phyloP scores from a whole-genome alignment of 176 grass and related monocot genomes.

The Carex kokanica region DNA sequence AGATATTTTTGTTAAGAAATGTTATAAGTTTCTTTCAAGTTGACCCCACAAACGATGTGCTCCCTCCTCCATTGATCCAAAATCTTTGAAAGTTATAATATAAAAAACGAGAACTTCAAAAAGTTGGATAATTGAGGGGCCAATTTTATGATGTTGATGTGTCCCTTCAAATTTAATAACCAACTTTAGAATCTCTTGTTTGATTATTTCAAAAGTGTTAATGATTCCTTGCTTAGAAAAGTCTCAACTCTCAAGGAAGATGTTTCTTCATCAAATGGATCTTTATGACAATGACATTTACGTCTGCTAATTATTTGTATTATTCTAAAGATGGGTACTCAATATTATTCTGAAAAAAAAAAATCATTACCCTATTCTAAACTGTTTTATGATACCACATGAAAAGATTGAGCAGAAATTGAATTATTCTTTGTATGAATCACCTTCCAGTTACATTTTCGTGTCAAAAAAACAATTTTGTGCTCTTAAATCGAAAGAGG shows the following conservation, averaged over 20 bases:
- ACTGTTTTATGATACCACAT: not conserved
- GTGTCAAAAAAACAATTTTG: no score
- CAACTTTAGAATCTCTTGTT: slow-evolving; percentile 19
- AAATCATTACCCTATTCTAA: not conserved
- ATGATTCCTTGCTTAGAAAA: slow-evolving; percentile 3
- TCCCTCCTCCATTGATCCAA: not conserved
- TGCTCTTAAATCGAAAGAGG: no score
- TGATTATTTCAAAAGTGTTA: not conserved
- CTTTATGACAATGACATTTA: not conserved
- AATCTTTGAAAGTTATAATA: not conserved
- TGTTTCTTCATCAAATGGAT: slow-evolving; percentile 7
- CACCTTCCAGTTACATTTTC: not conserved
- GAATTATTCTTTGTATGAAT: not conserved
- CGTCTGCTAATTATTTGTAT: not conserved
- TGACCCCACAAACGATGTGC: no score
- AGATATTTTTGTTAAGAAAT: no score
- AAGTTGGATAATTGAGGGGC: not conserved
- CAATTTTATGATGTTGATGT: not conserved
- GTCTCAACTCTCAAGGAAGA: not conserved
- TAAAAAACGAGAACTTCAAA: not conserved
- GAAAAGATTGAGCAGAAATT: not conserved
- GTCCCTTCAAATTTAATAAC: not conserved
- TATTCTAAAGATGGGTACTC: not conserved
- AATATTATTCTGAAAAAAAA: no score
- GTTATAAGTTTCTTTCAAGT: no score